A percentile compares a stretch with the other conserved stretches of the same genome.
phyloP scores from a whole-genome alignment of 805 yeast genomes.

The Metschnikowia kunwiensis region DNA sequence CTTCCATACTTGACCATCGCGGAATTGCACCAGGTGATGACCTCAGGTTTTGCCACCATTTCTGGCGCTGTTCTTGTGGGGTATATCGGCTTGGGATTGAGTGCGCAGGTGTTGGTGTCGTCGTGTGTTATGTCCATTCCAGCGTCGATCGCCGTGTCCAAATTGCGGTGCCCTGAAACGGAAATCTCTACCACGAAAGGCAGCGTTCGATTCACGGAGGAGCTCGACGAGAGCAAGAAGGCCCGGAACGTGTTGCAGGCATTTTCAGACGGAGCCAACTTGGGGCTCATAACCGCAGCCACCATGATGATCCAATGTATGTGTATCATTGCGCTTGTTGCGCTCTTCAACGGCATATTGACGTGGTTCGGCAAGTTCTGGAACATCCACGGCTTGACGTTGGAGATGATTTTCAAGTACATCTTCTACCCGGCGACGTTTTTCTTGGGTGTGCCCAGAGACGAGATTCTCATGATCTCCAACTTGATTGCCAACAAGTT shows the following conservation, averaged over 20 bases:
- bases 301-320: conserved; percentile 55
- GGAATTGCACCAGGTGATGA: conserved; percentile 60
- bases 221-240: conserved; percentile 28
- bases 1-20: conserved; percentile 57
- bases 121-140: conserved; percentile 71
- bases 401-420: conserved; percentile 56
- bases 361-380: conserved; percentile 63
- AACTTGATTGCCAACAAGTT: conserved; percentile 54
- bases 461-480: conserved; percentile 50
- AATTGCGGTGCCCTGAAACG: conserved; percentile 57
- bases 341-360: conserved; percentile 52
- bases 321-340: conserved; percentile 60
- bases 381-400: conserved; percentile 51
- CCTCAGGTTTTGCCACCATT: conserved; percentile 62
- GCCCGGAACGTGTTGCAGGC: conserved; percentile 56
- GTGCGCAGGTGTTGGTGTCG: conserved; percentile 60
- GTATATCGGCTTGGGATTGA: conserved; percentile 60
- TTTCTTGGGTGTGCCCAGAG: conserved; percentile 44
- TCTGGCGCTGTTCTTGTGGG: conserved; percentile 63
- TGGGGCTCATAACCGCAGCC: conserved; percentile 56
- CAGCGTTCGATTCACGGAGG: conserved; percentile 45
- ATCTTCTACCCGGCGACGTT: conserved; percentile 59
- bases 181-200: conserved; percentile 53
- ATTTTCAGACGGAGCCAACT: conserved; percentile 54
- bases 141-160: conserved; percentile 58